These are phyloP conservation scores for Vigna reflexopilosa DNA, from an alignment of 306 rosid genomes.

Conservation along the genomic window DNA sequence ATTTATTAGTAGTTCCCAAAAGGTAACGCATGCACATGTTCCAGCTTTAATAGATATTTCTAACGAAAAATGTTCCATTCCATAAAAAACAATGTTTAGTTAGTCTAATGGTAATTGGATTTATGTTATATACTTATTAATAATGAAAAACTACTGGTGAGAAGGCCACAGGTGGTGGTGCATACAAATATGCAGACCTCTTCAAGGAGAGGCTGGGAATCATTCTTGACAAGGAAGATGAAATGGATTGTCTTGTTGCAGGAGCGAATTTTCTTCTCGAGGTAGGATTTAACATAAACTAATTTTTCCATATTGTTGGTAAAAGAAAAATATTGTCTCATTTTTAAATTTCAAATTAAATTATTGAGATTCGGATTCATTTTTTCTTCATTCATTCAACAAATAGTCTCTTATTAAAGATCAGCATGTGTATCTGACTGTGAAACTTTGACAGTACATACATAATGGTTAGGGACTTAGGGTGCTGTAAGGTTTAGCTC, in stretches of 20 bases:
- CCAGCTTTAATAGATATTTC: conserved; percentile 34
- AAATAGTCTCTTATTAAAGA: conserved; percentile 25
- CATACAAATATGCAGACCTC: conserved; percentile 77
- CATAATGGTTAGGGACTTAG: background rate
- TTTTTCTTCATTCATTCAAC: conserved; percentile 33
- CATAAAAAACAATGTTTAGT: conserved; percentile 29
- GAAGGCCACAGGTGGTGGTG: conserved; percentile 99
- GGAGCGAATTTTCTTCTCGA: conserved; percentile 96
- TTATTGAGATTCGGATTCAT: conserved; percentile 8
- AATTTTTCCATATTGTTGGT: conserved; percentile 25
- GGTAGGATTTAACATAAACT: conserved; percentile 60
- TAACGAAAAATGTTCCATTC: conserved; percentile 5
- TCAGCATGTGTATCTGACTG: conserved; percentile 7
- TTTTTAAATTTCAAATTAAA: conserved; percentile 23
- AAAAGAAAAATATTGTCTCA: conserved; percentile 20
- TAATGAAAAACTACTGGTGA: conserved; percentile 51
- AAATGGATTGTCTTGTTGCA: conserved; percentile 96
- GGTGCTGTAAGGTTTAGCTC: conserved; percentile 1
- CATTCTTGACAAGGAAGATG: conserved; percentile 89
- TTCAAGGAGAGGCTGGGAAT: conserved; percentile 81
- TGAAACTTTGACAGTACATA: conserved; percentile 5
- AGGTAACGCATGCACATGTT: background rate
- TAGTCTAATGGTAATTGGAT: conserved; percentile 33
- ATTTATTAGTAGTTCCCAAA: conserved; percentile 29
- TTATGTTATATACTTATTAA: conserved; percentile 45